These are phyloP conservation scores for Phoma sp. DNA, from an alignment of 2,329 filamentous ascomycete genomes.

Conservation along the genomic window DNA sequence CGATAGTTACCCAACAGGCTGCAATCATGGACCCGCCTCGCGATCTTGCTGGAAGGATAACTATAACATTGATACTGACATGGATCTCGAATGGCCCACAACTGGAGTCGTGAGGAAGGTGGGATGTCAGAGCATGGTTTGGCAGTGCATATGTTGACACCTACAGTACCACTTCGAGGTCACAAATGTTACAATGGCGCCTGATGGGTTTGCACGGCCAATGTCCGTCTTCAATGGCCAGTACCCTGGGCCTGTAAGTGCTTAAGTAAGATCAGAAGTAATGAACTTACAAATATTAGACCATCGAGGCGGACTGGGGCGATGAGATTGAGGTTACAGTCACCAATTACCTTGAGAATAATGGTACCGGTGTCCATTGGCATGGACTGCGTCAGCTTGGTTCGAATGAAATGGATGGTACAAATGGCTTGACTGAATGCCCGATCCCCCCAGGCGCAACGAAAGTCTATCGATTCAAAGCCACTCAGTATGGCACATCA, in stretches of 20 bases:
- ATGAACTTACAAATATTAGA: conserved; percentile 32
- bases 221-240: conserved; percentile 55
- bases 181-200: conserved; percentile 51
- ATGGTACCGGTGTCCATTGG: conserved; percentile 60
- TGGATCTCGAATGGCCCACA: conserved; percentile 50
- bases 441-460: conserved; percentile 66
- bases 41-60: conserved; percentile 35
- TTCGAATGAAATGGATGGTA: conserved; percentile 53
- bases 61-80: conserved; percentile 52
- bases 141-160: conserved; percentile 8
- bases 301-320: conserved; percentile 52
- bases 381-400: conserved; percentile 56
- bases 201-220: conserved; percentile 52
- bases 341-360: conserved; percentile 44
- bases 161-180: conserved; percentile 53
- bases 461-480: conserved; percentile 42
- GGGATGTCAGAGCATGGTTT: conserved; percentile 1
- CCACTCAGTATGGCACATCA: conserved; percentile 46
- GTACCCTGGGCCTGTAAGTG: conserved; percentile 55
- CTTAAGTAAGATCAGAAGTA: neutral
- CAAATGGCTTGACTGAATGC: conserved; percentile 65
- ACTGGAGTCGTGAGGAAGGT: conserved; percentile 49
- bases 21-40: conserved; percentile 30
- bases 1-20: conserved; percentile 21
- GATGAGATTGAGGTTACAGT: conserved; percentile 49